These are phyloP conservation scores for Syzygium oleosum DNA, from an alignment of 345 rosid species.

Conservation along the genomic window DNA sequence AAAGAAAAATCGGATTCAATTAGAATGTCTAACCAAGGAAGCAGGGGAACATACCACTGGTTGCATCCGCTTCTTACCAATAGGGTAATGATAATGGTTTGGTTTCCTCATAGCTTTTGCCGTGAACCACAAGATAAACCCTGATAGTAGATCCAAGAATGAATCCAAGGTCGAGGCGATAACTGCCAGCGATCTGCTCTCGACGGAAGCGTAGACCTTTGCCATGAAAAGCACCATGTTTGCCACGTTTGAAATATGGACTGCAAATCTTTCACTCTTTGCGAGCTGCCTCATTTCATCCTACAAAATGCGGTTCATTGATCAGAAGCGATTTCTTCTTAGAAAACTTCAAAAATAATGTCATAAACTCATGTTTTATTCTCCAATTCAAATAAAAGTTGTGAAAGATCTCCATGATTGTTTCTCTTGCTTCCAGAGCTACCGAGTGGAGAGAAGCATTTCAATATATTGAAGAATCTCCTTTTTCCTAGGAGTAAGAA, in stretches of 20 bases:
- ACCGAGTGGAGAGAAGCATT: background rate
- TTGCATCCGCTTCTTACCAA: conserved; percentile 86
- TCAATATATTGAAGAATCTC: background rate
- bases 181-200: conserved; percentile 71
- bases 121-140: conserved; percentile 83
- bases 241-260: conserved; percentile 48
- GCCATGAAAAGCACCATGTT: conserved; percentile 64
- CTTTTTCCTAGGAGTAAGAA: background rate
- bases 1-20: background rate
- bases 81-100: conserved; percentile 57
- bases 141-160: conserved; percentile 73
- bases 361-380: background rate
- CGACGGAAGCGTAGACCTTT: conserved; percentile 63
- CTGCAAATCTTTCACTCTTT: conserved; percentile 54
- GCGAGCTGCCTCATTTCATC: conserved; percentile 68
- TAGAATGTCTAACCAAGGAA: background rate
- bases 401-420: background rate
- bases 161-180: conserved; percentile 86
- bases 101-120: conserved; percentile 69
- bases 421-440: background rate
- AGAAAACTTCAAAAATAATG: background rate
- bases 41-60: conserved; percentile 48
- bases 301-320: conserved; percentile 9
- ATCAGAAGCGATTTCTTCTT: background rate
- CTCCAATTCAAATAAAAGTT: background rate